Conservation (phyloP, 2,329 filamentous ascomycete species). For the Metarhizium album region DNA sequence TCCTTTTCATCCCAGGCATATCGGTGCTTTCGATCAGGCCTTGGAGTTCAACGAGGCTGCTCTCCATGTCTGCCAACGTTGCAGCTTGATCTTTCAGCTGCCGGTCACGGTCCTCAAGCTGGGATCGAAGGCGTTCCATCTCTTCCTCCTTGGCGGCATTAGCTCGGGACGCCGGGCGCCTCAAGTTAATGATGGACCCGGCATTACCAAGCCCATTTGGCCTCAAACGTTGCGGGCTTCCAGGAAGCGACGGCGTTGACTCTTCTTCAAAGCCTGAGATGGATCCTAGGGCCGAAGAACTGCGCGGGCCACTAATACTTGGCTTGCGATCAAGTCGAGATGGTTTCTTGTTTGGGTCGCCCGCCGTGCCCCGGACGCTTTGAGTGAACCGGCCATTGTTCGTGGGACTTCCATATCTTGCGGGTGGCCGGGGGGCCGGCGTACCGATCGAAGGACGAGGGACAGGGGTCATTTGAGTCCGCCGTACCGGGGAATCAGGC, state of each 20-base stretch:
- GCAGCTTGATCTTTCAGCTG: conserved; percentile 82
- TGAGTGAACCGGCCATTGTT: conserved; percentile 45
- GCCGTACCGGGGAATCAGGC: conserved; percentile 75
- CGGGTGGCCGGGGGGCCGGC: conserved; percentile 24
- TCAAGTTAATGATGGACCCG: conserved; percentile 41
- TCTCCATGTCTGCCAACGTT: conserved; percentile 82
- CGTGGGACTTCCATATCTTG: conserved; percentile 31
- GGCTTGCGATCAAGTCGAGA: conserved; percentile 37
- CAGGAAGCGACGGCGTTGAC: conserved; percentile 29
- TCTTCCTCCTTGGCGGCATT: conserved; percentile 55
- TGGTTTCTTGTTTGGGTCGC: conserved; percentile 49
- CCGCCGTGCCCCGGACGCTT: conserved; percentile 49
- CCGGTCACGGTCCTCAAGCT: conserved; percentile 74
- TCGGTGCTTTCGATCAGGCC: conserved; percentile 53
- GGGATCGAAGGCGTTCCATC: conserved; percentile 57
- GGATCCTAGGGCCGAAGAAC: conserved; percentile 47
- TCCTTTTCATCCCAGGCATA: conserved; percentile 28
- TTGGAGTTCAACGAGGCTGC: conserved; percentile 67
- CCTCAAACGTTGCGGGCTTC: conserved; percentile 39
- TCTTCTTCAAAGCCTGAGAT: conserved; percentile 47
- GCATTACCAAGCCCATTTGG: conserved; percentile 45
- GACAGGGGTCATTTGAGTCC: conserved; percentile 51
- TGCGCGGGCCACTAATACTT: conserved; percentile 41
- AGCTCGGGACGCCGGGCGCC: conserved; percentile 43
- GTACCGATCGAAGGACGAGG: conserved; percentile 43